Evolutionary conservation across 805 yeast species (phyloP).

Genomic region (Millerozyma acaciae): DNA sequence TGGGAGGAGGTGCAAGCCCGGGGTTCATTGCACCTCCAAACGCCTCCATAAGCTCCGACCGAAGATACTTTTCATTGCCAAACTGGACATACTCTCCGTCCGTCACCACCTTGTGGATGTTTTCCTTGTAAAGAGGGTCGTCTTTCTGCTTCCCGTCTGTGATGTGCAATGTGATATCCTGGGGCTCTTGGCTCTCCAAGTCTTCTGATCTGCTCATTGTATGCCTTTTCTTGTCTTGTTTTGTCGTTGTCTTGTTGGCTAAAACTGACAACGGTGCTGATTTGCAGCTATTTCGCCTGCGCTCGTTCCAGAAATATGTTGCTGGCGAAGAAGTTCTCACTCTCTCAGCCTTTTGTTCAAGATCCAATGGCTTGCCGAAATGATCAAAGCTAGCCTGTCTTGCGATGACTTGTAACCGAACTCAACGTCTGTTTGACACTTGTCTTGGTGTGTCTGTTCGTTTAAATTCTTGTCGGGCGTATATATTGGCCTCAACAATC

Average conservation of each 20-base stretch:
- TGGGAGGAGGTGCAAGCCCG: slow-evolving; percentile 46
- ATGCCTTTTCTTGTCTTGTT: background rate
- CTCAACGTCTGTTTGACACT: too few species aligned
- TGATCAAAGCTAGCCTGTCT: too few species aligned
- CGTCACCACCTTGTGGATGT: slow-evolving; percentile 28
- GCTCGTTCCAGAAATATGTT: too few species aligned
- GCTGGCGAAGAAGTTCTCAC: too few species aligned
- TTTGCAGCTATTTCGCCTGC: too few species aligned
- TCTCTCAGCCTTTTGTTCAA: too few species aligned
- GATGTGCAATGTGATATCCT: slow-evolving; percentile 23
- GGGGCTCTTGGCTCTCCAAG: slow-evolving; percentile 34
- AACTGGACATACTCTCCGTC: slow-evolving; percentile 65
- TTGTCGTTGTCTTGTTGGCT: background rate
- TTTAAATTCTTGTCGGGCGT: too few species aligned
- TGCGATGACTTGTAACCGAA: too few species aligned
- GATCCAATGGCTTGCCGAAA: too few species aligned
- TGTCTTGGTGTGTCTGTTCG: too few species aligned
- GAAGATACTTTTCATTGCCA: slow-evolving; percentile 67
- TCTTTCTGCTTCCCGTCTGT: slow-evolving; percentile 7
- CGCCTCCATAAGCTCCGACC: slow-evolving; percentile 56
- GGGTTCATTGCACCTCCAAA: slow-evolving; percentile 85
- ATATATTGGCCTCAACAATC: too few species aligned
- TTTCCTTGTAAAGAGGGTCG: slow-evolving; percentile 6
- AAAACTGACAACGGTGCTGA: too few species aligned
- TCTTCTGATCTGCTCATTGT: slow-evolving; percentile 18